Base-by-base conservation (phyloP, 257 asterid species). In the Gardenia jasminoides region DNA sequence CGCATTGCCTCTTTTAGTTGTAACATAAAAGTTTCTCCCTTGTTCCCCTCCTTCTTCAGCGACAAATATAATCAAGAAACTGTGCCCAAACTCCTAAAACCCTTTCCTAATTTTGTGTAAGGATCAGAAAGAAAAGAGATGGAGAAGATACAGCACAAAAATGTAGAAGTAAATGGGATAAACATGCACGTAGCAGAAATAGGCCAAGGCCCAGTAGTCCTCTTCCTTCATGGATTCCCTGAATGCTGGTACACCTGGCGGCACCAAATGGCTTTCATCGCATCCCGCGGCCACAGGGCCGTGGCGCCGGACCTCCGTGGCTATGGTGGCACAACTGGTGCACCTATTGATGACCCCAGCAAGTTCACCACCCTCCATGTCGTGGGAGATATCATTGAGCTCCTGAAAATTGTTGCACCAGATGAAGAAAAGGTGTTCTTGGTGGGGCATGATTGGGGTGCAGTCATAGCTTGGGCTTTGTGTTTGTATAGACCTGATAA, bases 381-480 rank as follows among this genome's bases (percentile, higher is more conserved):
- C 48, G 97, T 87, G 9, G 98, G 98, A 3, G 98, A 92, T 80
- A 15, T 92, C 8, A 80, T 92, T 0, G 70, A 82, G 41, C 88
- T 90, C 26, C 61, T 93, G 67, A 85, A 86, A 62, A 82, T 85
- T 30, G 67, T 87, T 72, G 86, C 91, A 48, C 76, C 84, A 30
- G 72, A 76, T 0, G 88, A 87, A 54, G 89, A 81, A 69, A 84
- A 85, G 87, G 97, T 93, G 83, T 89, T 90, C 33, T 88, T 93
- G 56, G 96, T 93, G 67, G 98, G 91, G 5, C 98, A 93, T 81
- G 98, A 92, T 64, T 91, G 98, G 97, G 98, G 98, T 24, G 96
- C 97, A 16, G 0, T 85, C 17, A 75, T 90, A 4, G 97, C 94
- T 20, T 93, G 98, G 98, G 86, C 87, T 19, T 56, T 93, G 78